Base-by-base conservation (phyloP, 768 basidiomycete species). In the Serendipita sp. region DNA sequence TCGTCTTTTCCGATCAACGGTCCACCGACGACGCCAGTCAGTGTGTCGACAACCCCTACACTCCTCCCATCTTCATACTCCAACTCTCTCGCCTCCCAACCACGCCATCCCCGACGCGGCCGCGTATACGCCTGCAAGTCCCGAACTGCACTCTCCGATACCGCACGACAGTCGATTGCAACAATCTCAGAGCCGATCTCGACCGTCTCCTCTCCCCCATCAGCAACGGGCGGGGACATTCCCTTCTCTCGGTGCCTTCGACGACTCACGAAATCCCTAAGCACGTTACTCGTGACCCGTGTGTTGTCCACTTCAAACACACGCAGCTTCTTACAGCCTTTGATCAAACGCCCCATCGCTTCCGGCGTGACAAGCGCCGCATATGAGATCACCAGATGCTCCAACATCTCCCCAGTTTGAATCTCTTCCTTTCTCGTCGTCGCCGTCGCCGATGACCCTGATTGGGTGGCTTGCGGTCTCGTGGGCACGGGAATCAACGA, bases 271-370 rank as follows among this genome's bases (percentile, higher is more conserved):
- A 93, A 92, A 65, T 88, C 81, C 66, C 76, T 79, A 43, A 90
- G 71, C 24, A 85, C 80, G 14, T 69, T 53, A 26, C 81, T 77
- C 3, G 82, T 79, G 58, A 92, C 78, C n/a, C 79, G 78, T 3
- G 91, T 93, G 65, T 82, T 83, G 69, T 95, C 93, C 0, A 81
- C 82, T 68, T 93, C 90, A 53, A 96, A 76, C 7, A 81, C 77
- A 3, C 73, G 77, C 45, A 95, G 76, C 30, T 74, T 77, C 20
- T 77, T 65, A 70, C 90, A 94, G 17, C 74, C 74, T 17, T 76
- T 78, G 34, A 92, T 80, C 68, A 95, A 80, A 20, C 75, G 70
- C 9, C 79, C 72, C 58, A 95, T 73, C 2, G 80, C 86, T 1
- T 80, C 79, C 66, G 86, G 82, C 41, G 80, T 81, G 64, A 95